phyloP scores from a whole-genome alignment of 176 grass and related monocot species.

The Musa schizocarpa region DNA sequence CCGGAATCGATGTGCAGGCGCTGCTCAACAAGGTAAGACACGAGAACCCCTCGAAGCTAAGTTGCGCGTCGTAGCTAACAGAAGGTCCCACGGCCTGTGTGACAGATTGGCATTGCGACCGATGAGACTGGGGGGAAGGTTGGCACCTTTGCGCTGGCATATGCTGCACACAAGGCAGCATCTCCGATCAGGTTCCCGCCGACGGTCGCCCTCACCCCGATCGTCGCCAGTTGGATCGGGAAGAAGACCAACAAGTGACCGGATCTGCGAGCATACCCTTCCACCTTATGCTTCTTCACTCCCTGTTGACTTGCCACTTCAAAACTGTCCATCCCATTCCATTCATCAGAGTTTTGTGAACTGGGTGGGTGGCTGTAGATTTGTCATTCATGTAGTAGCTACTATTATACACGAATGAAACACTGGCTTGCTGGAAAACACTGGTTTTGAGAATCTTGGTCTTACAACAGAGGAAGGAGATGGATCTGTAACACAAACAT shows the following conservation, averaged over 20 bases:
- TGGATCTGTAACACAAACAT: background rate
- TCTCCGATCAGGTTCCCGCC: constrained; percentile 99
- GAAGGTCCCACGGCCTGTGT: no score
- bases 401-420: background rate
- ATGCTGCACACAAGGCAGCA: constrained; percentile 84
- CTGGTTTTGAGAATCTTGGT: no score
- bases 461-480: background rate
- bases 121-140: constrained; percentile 85
- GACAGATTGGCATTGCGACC: constrained; percentile 53
- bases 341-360: background rate
- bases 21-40: constrained; percentile 61
- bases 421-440: background rate
- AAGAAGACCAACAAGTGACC: constrained; percentile 47
- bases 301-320: no score
- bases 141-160: constrained; percentile 80
- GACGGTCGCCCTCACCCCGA: constrained; percentile 79
- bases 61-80: no score
- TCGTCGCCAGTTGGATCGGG: constrained; percentile 83
- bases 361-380: background rate
- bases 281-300: background rate
- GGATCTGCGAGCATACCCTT: background rate
- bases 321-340: no score
- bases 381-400: background rate
- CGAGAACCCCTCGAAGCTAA: no score
- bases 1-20: constrained; percentile 75